Base-by-base conservation (phyloP, 2,329 filamentous ascomycete genomes). In the Monilinia laxa region DNA sequence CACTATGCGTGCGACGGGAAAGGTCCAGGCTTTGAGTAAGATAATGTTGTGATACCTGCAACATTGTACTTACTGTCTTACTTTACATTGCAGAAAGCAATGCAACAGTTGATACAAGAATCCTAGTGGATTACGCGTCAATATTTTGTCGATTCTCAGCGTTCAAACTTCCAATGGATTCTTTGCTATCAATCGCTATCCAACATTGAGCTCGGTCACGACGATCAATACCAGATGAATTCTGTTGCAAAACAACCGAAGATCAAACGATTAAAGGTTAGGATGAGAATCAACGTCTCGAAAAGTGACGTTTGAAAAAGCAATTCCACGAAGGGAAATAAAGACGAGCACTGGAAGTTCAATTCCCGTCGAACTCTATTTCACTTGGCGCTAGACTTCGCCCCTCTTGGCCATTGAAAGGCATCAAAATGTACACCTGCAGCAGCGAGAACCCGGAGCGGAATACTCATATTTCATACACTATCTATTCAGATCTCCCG, bases 401-500 rank as follows among this genome's bases (percentile, higher is more conserved):
- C 62, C 62, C 49, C 62, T 49, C 62, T 65, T 65, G 62, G 62
- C 62, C 42, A 65, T 42, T 65, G 6, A 64, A 25, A 64, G 49
- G 11, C 7, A 45, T 28, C 42, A 58, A 25, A 5, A 25, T 14
- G 12, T 25, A 64, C 28, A 57, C n/a, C 49, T 38, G 31, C 20
- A 38, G 11, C 25, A 58, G 28, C 18, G 4, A 25, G 16, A 42
- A 58, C 23, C 62, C 53, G n/a, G 16, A 5, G 31, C 7, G 31
- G 11, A 18, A 40, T 7, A 20, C 42, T n/a, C 59, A 38, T 18
- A 35, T 51, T 28, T 40, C 62, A 58, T 38, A 49, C 51, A 47
- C 28, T 10, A 38, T 49, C 25, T 38, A 23, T 18, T 18, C 35
- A 59, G 53, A 59, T 28, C 28, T 49, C 45, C 57, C 40, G 63